Percentiles rank a stretch among this genome's conserved stretches.
Evolutionary conservation across 192 early-diverging fungal species (phyloP).

Genomic region (Backusella australiensis): DNA sequence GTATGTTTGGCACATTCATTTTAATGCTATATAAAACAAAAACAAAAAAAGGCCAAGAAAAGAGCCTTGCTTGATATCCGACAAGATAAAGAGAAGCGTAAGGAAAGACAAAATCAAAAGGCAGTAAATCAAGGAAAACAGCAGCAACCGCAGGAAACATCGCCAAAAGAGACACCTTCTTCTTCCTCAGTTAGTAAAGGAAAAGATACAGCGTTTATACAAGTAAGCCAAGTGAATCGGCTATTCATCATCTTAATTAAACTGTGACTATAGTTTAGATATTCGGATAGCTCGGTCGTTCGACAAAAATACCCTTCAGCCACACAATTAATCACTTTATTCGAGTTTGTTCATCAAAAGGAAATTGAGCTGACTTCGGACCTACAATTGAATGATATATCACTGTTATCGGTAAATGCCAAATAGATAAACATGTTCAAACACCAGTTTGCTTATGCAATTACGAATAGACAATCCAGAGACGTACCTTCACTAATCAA

Average conservation of each 20-base stretch:
- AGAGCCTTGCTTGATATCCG: constrained; percentile 6
- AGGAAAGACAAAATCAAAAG: background rate
- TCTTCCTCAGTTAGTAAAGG: background rate
- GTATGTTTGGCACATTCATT: background rate
- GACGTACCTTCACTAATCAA: constrained; percentile 13
- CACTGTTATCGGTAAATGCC: background rate
- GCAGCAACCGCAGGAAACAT: background rate
- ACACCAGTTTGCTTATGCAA: background rate
- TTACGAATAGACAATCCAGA: constrained; percentile 9
- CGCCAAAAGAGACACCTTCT: background rate
- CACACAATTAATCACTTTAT: background rate
- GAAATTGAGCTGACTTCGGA: background rate
- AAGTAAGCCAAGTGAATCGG: background rate
- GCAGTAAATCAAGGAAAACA: background rate
- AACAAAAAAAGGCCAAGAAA: background rate
- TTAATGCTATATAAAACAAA: background rate
- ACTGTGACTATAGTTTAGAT: constrained; percentile 6
- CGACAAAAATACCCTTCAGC: constrained; percentile 7
- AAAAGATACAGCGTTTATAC: background rate
- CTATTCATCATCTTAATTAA: background rate
- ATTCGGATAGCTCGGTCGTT: constrained; percentile 1
- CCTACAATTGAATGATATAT: background rate
- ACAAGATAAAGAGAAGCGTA: constrained; percentile 1
- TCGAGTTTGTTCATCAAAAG: constrained; percentile 9
- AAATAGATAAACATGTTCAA: background rate